Evolutionary conservation across 352 stramenopile genomes (phyloP).

Genomic region (Globisporangium okanoganense): DNA sequence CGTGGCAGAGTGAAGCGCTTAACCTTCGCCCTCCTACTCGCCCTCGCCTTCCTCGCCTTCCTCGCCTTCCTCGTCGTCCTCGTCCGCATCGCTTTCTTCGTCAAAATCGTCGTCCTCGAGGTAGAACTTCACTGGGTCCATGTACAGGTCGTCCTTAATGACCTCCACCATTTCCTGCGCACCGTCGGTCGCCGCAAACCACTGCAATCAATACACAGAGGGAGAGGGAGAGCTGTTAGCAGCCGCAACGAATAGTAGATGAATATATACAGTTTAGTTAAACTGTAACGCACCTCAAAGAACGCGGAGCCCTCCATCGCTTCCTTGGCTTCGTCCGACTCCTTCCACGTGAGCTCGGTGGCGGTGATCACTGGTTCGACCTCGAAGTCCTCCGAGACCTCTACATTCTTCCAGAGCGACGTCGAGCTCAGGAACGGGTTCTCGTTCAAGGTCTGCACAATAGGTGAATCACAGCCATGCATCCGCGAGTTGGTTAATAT

Average conservation of each 20-base stretch:
- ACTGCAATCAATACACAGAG: constrained; percentile 24
- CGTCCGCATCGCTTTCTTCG: constrained; percentile 27
- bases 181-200: constrained; percentile 48
- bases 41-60: constrained; percentile 19
- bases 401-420: constrained; percentile 68
- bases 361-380: constrained; percentile 52
- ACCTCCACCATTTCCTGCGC: constrained; percentile 63
- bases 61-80: constrained; percentile 20
- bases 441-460: constrained; percentile 51
- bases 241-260: too few relatives aligned
- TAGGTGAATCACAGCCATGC: neutral
- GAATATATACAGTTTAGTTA: too few relatives aligned
- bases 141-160: constrained; percentile 82
- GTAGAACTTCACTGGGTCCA: constrained; percentile 65
- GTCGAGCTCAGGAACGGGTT: constrained; percentile 58
- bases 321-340: constrained; percentile 49
- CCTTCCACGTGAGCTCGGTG: constrained; percentile 58
- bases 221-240: neutral
- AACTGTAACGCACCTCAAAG: constrained; percentile 34
- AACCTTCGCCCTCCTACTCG: constrained; percentile 26
- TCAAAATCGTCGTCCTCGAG: constrained; percentile 39
- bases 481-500: neutral
- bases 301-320: constrained; percentile 41
- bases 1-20: constrained; percentile 1
- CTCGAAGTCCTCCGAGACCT: constrained; percentile 52